Evolutionary conservation across 176 grass and related monocot species (phyloP).

Genomic region (Coix lacrymajobi): DNA sequence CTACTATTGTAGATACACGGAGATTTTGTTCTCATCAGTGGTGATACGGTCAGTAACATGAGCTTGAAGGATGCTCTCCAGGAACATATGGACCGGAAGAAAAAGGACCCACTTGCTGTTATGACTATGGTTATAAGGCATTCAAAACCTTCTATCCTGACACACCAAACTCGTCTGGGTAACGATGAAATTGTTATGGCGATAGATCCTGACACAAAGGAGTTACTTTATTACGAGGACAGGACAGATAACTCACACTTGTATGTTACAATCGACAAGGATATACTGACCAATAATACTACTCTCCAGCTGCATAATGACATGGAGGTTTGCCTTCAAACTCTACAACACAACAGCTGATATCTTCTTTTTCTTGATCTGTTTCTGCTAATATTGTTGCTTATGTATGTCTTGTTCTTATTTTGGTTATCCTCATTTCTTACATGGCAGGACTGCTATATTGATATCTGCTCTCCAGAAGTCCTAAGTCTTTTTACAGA

Average conservation of each 20-base stretch:
- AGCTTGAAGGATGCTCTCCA: slow-evolving; percentile 69
- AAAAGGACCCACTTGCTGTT: slow-evolving; percentile 83
- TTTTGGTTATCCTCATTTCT: neutral
- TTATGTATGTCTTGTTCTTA: neutral
- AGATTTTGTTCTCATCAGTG: slow-evolving; percentile 94
- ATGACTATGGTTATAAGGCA: slow-evolving; percentile 96
- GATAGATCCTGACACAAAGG: slow-evolving; percentile 78
- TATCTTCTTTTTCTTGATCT: neutral
- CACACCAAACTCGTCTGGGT: slow-evolving; percentile 69
- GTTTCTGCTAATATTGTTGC: slow-evolving; percentile 3
- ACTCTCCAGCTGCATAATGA: slow-evolving; percentile 69
- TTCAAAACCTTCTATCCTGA: slow-evolving; percentile 68
- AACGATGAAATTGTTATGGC: slow-evolving; percentile 85
- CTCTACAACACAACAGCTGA: neutral
- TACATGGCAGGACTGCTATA: slow-evolving; percentile 83
- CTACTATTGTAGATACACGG: slow-evolving; percentile 73
- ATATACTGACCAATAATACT: slow-evolving; percentile 68
- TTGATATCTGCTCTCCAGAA: slow-evolving; percentile 97
- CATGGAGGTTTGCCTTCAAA: slow-evolving; percentile 66
- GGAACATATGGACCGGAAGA: slow-evolving; percentile 85
- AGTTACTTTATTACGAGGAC: slow-evolving; percentile 85
- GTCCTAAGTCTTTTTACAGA: slow-evolving; percentile 92
- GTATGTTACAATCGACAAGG: slow-evolving; percentile 71
- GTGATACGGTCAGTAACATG: slow-evolving; percentile 94
- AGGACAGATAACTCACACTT: slow-evolving; percentile 45